Evolutionary conservation across 2,329 filamentous ascomycete species (phyloP).

Genomic region (Aureobasidium zeae): DNA sequence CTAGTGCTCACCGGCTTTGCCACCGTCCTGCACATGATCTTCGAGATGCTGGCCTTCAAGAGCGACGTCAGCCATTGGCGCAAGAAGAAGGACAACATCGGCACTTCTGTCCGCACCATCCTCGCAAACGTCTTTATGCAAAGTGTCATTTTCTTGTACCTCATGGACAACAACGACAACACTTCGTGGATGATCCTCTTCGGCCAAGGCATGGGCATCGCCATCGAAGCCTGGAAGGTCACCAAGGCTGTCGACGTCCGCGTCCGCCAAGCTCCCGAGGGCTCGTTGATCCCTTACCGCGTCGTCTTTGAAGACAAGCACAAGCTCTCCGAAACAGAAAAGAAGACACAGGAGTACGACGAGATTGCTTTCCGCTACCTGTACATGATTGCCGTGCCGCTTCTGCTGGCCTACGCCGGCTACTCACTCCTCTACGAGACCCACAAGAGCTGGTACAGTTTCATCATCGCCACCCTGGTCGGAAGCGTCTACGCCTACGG

Average conservation of each 20-base stretch:
- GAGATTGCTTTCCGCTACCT: constrained; percentile 96
- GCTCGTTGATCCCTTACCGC: constrained; percentile 66
- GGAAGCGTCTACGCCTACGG: constrained; percentile 96
- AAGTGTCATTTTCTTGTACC: constrained; percentile 85
- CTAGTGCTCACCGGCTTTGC: constrained; percentile 76
- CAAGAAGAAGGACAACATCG: constrained; percentile 99
- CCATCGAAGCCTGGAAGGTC: constrained; percentile 84
- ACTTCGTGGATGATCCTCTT: constrained; percentile 99
- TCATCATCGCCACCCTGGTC: constrained; percentile 87
- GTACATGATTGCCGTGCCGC: constrained; percentile 81
- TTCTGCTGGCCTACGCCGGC: constrained; percentile 77
- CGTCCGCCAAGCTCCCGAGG: constrained; percentile 57
- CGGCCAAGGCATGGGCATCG: constrained; percentile 76
- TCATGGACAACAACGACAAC: constrained; percentile 93
- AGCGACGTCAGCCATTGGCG: constrained; percentile 96
- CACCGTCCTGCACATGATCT: constrained; percentile 82
- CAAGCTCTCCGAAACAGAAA: constrained; percentile 85
- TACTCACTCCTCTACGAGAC: constrained; percentile 89
- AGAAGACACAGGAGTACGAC: constrained; percentile 98
- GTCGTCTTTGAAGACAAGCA: constrained; percentile 94
- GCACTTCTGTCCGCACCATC: constrained; percentile 91
- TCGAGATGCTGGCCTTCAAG: constrained; percentile 93
- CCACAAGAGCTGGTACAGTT: constrained; percentile 98
- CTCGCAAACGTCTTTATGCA: constrained; percentile 98
- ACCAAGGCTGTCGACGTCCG: constrained; percentile 90